Conservation (phyloP, 2,329 filamentous ascomycete species). For the Trichoderma sp. region DNA sequence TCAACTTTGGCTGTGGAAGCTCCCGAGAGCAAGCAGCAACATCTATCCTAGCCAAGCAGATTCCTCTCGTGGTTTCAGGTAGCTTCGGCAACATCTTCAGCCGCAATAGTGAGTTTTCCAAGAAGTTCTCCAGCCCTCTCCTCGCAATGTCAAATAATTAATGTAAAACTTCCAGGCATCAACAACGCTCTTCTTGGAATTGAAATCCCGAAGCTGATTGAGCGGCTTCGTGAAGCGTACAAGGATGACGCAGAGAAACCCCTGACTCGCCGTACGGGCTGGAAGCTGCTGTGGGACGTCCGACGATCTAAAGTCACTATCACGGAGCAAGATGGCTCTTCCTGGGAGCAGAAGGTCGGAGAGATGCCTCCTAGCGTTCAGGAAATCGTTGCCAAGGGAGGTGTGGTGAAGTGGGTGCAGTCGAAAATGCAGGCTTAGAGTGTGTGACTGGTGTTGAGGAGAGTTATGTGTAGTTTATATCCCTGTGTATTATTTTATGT, state of each 20-base stretch:
- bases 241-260: conserved; percentile 50
- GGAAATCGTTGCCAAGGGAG: conserved; percentile 72
- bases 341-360: conserved; percentile 79
- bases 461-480: neutral
- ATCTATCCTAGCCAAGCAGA: conserved; percentile 76
- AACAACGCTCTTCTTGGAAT: conserved; percentile 76
- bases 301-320: conserved; percentile 69
- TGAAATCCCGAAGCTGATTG: conserved; percentile 67
- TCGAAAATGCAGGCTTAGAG: conserved; percentile 53
- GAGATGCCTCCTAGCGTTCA: conserved; percentile 85
- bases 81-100: conserved; percentile 85
- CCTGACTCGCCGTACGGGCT: conserved; percentile 74
- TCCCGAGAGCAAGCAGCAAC: conserved; percentile 85
- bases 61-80: conserved; percentile 76
- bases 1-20: conserved; percentile 84
- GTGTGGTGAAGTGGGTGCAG: conserved; percentile 82
- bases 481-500: neutral
- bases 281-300: conserved; percentile 83
- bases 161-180: conserved; percentile 46
- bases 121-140: neutral
- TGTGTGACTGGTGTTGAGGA: neutral
- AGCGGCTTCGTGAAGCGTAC: conserved; percentile 66
- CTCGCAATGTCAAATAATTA: neutral
- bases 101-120: conserved; percentile 52
- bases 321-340: conserved; percentile 66